Evolutionary conservation across 495 filamentous ascomycete genomes (phyloP), one percentile per base, ranked within the genome.

Genomic region (Penicillium herquei): DNA sequence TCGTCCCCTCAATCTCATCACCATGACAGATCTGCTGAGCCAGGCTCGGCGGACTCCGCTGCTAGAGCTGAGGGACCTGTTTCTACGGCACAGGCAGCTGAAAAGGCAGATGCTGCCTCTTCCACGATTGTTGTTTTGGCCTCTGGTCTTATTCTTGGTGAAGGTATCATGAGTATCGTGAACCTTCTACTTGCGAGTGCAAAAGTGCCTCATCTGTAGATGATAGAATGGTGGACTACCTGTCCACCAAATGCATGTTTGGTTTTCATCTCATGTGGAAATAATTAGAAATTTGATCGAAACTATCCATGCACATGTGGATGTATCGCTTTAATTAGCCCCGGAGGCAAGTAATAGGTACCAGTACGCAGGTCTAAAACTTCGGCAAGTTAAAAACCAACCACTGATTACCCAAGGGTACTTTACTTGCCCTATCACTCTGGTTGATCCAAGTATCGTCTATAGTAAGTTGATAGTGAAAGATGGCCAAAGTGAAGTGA

Each of bases 151-250:
- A 96, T 99, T 58, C 72, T 99, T 17, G 95, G 95, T 7, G 95
- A 99, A 70, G 95, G 95, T 0, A 83, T 98, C 57, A 68, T 96
- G 51, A 98, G 94, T 64, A 96, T 99, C 63, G 80, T 94, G 32
- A 97, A 96, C 63, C 71, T 99, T 54, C 67, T 87, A 9, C 79
- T 99, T 63, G 90, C 95, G 39, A 93, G 90, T 71, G 78, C 82
- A 17, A 73, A 77, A 10, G 90, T 96, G 52, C 89, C 90, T 57
- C 90, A 93, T 79, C 72, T 92, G 39, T 89, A 35, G 33, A 33
- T 45, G 31, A 14, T 46, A 21, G 9, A 16, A 41, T 9, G 18
- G 7, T 8, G 32, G 39, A 2, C 8, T 37, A 7, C 4, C 21
- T 26, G 21, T 4, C 21, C 21, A 26, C 21, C 21, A 43, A 1